Conservation (phyloP, 768 basidiomycete species). For the Baorangia bicolor region DNA sequence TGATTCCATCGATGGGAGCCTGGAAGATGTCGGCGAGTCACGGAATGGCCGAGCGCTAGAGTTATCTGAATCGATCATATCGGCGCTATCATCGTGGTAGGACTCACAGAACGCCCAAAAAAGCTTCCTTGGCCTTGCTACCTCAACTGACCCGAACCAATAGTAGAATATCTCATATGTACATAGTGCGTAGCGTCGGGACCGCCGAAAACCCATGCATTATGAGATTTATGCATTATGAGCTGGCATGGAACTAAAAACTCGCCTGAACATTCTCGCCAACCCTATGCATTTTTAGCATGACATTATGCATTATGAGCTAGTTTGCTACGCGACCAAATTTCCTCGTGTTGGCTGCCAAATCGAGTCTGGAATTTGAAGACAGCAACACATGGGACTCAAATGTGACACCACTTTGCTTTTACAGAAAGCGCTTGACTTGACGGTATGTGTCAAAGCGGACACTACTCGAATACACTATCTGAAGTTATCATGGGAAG, state of each 20-base stretch:
- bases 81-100: neutral
- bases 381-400: neutral
- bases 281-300: no score
- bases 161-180: no score
- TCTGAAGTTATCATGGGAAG: neutral
- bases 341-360: neutral
- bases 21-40: neutral
- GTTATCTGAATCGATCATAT: neutral
- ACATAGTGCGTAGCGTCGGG: no score
- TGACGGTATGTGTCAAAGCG: neutral
- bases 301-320: no score
- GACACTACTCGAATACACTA: neutral
- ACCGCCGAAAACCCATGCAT: no score
- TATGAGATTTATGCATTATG: no score
- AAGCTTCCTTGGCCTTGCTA: neutral
- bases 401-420: neutral
- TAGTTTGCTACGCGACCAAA: neutral
- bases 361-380: neutral
- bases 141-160: neutral
- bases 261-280: no score
- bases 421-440: neutral
- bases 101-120: neutral
- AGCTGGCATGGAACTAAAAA: no score
- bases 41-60: neutral
- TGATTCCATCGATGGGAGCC: slow-evolving; percentile 5